These are phyloP conservation scores for Ascosphaera apis DNA, from an alignment of 2,329 filamentous ascomycete species.

Conservation along the genomic window DNA sequence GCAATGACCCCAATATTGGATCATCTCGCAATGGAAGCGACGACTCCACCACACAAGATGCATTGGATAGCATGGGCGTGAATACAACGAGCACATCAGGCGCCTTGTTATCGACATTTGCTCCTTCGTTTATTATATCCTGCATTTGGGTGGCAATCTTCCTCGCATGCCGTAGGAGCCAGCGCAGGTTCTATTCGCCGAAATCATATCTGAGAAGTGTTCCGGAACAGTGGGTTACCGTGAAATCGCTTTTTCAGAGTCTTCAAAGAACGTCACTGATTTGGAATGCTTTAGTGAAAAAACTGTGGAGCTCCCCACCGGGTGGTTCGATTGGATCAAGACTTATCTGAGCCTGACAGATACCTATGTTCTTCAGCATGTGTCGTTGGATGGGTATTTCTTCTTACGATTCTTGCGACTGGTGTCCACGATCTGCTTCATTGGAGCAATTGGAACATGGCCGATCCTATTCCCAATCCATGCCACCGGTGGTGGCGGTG, in stretches of 20 bases:
- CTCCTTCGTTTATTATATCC: slow-evolving; percentile 23
- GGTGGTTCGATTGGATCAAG: slow-evolving; percentile 31
- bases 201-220: slow-evolving; percentile 20
- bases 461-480: slow-evolving; percentile 76
- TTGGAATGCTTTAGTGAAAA: slow-evolving; percentile 16
- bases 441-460: slow-evolving; percentile 66
- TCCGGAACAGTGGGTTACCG: slow-evolving; percentile 16
- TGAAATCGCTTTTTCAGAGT: not conserved
- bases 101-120: slow-evolving; percentile 24
- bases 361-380: slow-evolving; percentile 65
- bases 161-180: slow-evolving; percentile 22
- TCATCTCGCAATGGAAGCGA: slow-evolving; percentile 18
- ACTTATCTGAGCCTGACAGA: slow-evolving; percentile 37
- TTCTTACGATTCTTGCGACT: slow-evolving; percentile 76
- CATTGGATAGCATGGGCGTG: slow-evolving; percentile 11
- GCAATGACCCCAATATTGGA: slow-evolving; percentile 19
- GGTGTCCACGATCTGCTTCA: slow-evolving; percentile 51
- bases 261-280: slow-evolving; percentile 3
- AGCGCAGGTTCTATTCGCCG: slow-evolving; percentile 24
- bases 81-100: slow-evolving; percentile 26
- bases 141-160: slow-evolving; percentile 22
- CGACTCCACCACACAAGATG: slow-evolving; percentile 13
- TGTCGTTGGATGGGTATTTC: slow-evolving; percentile 76
- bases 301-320: slow-evolving; percentile 23
- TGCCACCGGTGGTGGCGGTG: slow-evolving; percentile 49